phyloP scores from a whole-genome alignment of 805 yeast genomes.

The Kluyveromyces nonfermentans region DNA sequence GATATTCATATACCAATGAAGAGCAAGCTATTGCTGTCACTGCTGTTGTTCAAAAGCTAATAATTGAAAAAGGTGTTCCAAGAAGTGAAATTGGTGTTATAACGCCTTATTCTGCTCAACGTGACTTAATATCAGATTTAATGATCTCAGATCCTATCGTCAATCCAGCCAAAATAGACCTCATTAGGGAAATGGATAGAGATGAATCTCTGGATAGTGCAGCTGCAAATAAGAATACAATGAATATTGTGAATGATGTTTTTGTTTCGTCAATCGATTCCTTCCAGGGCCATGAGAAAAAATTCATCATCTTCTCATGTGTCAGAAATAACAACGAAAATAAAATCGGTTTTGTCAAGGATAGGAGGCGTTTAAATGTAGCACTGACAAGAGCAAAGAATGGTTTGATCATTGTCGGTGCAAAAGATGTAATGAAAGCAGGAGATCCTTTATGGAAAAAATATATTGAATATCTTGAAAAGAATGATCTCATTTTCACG shows the following conservation, averaged over 20 bases:
- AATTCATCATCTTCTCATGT: constrained; percentile 66
- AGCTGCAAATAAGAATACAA: constrained; percentile 13
- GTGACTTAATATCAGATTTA: constrained; percentile 47
- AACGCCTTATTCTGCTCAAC: constrained; percentile 70
- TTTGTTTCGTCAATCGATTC: constrained; percentile 69
- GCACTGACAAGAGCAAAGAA: constrained; percentile 64
- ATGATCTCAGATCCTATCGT: constrained; percentile 43
- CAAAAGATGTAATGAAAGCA: constrained; percentile 37
- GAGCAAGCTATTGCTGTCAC: constrained; percentile 44
- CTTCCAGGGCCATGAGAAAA: constrained; percentile 87
- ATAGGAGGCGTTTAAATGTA: constrained; percentile 55
- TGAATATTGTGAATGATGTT: constrained; percentile 34
- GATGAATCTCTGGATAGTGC: constrained; percentile 45
- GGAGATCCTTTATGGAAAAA: constrained; percentile 44
- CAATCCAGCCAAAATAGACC: constrained; percentile 42
- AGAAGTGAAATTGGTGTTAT: constrained; percentile 51
- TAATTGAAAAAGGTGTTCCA: constrained; percentile 44
- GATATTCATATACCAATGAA: constrained; percentile 49
- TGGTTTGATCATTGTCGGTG: constrained; percentile 56
- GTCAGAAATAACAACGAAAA: constrained; percentile 54
- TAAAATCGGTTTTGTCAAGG: constrained; percentile 54
- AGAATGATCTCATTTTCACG: constrained; percentile 25
- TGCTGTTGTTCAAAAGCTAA: constrained; percentile 40
- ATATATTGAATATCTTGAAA: constrained; percentile 35
- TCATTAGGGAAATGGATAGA: constrained; percentile 47